Base-by-base conservation (phyloP, 768 basidiomycete genomes). In the Guyanaporus albipodus region DNA sequence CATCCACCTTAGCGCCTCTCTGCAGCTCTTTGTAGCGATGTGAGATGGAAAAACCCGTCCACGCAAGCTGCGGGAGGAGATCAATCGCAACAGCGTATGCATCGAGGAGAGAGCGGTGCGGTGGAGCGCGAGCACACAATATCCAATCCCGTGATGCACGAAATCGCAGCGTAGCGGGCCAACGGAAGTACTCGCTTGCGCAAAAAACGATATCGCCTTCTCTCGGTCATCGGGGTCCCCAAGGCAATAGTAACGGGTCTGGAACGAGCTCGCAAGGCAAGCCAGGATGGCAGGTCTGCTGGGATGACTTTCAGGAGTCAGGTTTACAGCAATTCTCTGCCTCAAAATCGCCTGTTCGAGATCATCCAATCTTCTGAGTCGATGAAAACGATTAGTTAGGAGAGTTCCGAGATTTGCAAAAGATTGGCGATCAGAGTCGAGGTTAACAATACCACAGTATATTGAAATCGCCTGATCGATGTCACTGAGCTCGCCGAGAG, bases 21-120 rank as follows among this genome's bases (percentile, higher is more conserved):
- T 23, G 3, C 12, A 54, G 52, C 21, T 36, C 27, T 4, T 21
- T 9, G 15, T 47, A 53, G 4, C 53, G 53, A 6, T 21, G 3
- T 15, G 21, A 8, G 26, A 47, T 27, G 23, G 44, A 14, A 11
- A 38, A 28, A 4, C 43, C 48, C 5, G 45, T 43, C 47, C 47
- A 48, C 2, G 41, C 47, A 10, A 48, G 41, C n/a, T 53, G 39
- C 35, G 62, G 61, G 6, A 63, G 50, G 22, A 63, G 53, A 42
- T 31, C n/a, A 5, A 64, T 49, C 0, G 62, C 44, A n/a, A 38
- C 33, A 17, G 48, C 44, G 42, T 57, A 64, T 21, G 57, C 60
- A 6, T 53, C 28, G 10, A 63, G 39, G 22, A 57, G 50, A 21
- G 58, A 47, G 18, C 12, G 24, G 6, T 56, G 40, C 2, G n/a